Base-by-base conservation (phyloP, 441 rosid genomes). In the Erodium trifolium region DNA sequence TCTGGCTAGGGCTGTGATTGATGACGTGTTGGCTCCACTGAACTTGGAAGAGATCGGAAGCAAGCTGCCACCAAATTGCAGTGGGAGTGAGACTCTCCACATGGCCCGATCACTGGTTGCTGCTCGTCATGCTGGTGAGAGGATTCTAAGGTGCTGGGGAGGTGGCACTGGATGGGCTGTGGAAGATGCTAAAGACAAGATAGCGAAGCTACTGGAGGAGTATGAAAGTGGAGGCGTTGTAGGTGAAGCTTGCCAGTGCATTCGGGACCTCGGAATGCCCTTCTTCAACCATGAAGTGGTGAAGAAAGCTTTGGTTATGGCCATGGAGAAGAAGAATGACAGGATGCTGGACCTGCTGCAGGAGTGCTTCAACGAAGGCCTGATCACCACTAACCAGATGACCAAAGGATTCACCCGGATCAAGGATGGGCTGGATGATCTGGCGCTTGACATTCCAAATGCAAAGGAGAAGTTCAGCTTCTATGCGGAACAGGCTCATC, bases 81-180 rank as follows among this genome's bases (percentile, higher is more conserved):
- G 94, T 1, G 99, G 97, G 67, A 87, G 84, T 0, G 94, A 92
- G 75, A 94, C 98, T 0, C 88, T 90, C 29, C 83, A 81, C 10
- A 77, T 89, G 83, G 99, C 94, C 49, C 80, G 87, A 75, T 84
- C 98, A 0, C 93, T 94, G 8, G 75, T 90, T 29, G 85, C 90
- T 14, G 98, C 98, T 4, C 88, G 99, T 60, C 99, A 94, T 76
- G 90, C 99, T 14, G 99, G 97, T 0, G 99, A 94, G 84, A 92
- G 99, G 83, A 75, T 94, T 77, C 78, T 94, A 67, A 87, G 99
- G 80, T 88, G 99, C 75, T 94, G 99, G 99, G 99, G 98, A 4
- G 99, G 99, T 68, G 99, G 99, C 53, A 88, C 93, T 0, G 99
- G 99, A 12, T 94, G 98, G 98, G 96, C 96, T 5, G 98, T 94